Evolutionary conservation across 805 yeast species (phyloP).

Genomic region (Wickerhamomyces bovis): DNA sequence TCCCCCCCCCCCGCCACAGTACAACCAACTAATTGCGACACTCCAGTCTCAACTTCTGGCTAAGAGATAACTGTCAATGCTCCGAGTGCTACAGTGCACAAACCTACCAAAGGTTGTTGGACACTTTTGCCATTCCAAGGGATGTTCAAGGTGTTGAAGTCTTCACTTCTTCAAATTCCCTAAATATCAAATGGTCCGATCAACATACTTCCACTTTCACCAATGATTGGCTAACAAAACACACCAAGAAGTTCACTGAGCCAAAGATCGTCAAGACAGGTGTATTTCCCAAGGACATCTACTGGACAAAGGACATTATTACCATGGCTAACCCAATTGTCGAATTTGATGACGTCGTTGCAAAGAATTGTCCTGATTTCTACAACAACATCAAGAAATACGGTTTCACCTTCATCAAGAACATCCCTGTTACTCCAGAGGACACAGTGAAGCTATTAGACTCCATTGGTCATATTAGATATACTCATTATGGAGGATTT

Average conservation of each 20-base stretch:
- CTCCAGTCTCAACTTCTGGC: slow-evolving; percentile 45
- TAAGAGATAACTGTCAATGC: slow-evolving; percentile 61
- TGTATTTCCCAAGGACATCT: slow-evolving; percentile 33
- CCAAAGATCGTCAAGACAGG: slow-evolving; percentile 28
- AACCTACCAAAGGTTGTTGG: slow-evolving; percentile 55
- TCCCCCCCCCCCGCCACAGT: not conserved
- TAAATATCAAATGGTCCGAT: slow-evolving; percentile 12
- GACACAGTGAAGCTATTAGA: slow-evolving; percentile 54
- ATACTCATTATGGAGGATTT: slow-evolving; percentile 75
- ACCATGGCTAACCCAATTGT: slow-evolving; percentile 26
- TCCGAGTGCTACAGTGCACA: slow-evolving; percentile 43
- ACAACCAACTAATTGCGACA: not conserved
- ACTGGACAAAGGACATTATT: slow-evolving; percentile 40
- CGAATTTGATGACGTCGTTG: slow-evolving; percentile 42
- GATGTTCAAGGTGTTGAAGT: slow-evolving; percentile 19
- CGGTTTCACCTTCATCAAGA: slow-evolving; percentile 58
- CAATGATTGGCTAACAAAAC: slow-evolving; percentile 17
- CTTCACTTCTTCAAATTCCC: not conserved
- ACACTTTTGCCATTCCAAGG: slow-evolving; percentile 39
- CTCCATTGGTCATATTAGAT: slow-evolving; percentile 52
- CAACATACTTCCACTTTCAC: slow-evolving; percentile 15
- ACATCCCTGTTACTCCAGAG: slow-evolving; percentile 54
- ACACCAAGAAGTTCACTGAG: slow-evolving; percentile 27
- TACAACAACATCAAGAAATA: slow-evolving; percentile 24
- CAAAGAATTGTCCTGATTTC: slow-evolving; percentile 17